Evolutionary conservation across 2,329 filamentous ascomycete genomes (phyloP), one percentile per base, ranked within the genome.

Genomic region (Arachnomyces sp.): DNA sequence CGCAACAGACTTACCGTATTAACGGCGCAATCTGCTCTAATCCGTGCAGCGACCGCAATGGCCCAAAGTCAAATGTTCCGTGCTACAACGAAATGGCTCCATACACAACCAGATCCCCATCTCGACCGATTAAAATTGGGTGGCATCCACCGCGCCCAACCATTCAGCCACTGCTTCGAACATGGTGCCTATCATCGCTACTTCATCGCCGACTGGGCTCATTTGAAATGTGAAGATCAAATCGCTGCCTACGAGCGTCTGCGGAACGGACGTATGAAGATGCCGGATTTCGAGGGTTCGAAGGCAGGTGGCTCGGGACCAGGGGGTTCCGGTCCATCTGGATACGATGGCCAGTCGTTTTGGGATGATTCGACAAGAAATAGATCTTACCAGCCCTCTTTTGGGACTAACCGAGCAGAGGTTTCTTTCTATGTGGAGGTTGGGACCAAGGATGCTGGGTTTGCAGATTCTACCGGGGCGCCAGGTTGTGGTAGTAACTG

Each of bases 101-200:
- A 62, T 33, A 30, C 44, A 9, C 42, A 47, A 25, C 29, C 34
- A 18, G 48, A 54, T 37, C 16, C 48, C 47, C 4, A 30, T 14
- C 31, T 44, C 13, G 54, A 56, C 32, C 52, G 62, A n/a, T 43
- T 65, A 34, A 66, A 63, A 39, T 52, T 67, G 1, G 65, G 63
- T 17, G 63, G 67, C 14, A 64, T 69, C 44, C 61, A 68, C 42
- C 58, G 66, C 21, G 65, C 65, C 2, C 65, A 69, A 29, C 45
- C 45, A 2, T 63, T 57, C 42, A 64, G 62, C 35, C 63, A 67
- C 43, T 48, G 55, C 41, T 67, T 59, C 39, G 61, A 66, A 25
- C 50, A 52, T 28, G 56, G 52, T n/a, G 38, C 33, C 3, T 50
- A 48, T 36, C 40, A 45, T n/a, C 35, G 45, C 25, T 52, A 40